A percentile compares a stretch with the other conserved stretches of the same genome.
phyloP scores from a whole-genome alignment of 2,329 filamentous ascomycete genomes.

The Juglanconis sp. region DNA sequence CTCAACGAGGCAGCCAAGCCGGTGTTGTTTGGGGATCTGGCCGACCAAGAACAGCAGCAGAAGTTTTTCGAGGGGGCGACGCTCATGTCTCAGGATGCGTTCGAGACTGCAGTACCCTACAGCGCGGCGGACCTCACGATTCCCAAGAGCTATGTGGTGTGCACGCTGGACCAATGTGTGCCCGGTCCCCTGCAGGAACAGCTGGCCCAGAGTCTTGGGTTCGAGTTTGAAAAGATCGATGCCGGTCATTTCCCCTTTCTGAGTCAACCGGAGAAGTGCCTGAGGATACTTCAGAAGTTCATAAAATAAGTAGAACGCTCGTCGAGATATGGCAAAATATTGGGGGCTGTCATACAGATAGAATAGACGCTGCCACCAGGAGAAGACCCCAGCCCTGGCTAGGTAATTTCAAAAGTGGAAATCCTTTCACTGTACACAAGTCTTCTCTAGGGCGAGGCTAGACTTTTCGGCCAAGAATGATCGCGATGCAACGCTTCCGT shows the following conservation, averaged over 20 bases:
- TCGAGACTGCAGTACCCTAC: constrained; percentile 19
- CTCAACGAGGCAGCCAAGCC: constrained; percentile 14
- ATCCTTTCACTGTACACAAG: no score
- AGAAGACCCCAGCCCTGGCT: no score
- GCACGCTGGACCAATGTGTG: constrained; percentile 15
- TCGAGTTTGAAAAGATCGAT: constrained; percentile 12
- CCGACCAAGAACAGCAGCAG: constrained; percentile 8
- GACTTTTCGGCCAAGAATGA: no score
- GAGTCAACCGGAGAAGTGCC: constrained; percentile 15
- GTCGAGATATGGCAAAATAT: no score
- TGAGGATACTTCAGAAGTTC: constrained; percentile 2
- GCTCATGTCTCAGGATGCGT: constrained; percentile 19
- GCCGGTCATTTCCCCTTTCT: constrained; percentile 19
- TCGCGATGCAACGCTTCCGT: no score
- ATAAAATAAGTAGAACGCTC: no score
- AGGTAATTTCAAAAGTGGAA: no score
- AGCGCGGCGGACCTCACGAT: constrained; percentile 18
- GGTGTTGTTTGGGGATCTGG: constrained; percentile 18
- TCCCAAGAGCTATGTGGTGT: constrained; percentile 18
- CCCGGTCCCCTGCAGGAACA: constrained; percentile 9
- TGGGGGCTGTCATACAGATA: no score
- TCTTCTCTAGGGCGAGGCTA: no score
- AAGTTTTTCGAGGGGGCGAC: constrained; percentile 14
- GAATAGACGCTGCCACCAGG: no score
- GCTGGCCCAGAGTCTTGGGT: background rate